Conservation (phyloP, 176 grass and related monocot species). For the Eremochloa ophiuroides region DNA sequence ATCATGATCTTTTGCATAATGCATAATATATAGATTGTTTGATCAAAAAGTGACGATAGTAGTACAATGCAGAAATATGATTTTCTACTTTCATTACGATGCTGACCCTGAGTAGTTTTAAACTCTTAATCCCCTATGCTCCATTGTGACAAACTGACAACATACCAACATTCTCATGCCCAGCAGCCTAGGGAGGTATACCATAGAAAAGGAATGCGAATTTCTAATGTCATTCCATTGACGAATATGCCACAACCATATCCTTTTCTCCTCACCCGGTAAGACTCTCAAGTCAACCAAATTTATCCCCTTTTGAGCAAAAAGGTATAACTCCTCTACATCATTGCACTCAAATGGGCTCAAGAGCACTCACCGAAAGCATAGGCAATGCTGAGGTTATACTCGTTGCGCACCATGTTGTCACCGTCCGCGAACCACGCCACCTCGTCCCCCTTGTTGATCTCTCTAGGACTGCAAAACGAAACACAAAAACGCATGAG, state of each 20-base stretch:
- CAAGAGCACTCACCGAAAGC: slow-evolving; percentile 74
- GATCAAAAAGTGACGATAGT: slow-evolving; percentile 1
- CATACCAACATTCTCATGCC: not conserved
- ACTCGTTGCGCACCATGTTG: slow-evolving; percentile 87
- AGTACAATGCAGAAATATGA: not conserved
- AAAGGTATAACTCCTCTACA: not conserved
- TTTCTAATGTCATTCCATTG: not conserved
- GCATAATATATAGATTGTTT: not conserved
- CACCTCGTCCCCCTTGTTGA: slow-evolving; percentile 95
- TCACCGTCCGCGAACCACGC: slow-evolving; percentile 94
- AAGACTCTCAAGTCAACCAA: not conserved
- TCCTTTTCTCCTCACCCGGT: not conserved
- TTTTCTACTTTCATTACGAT: not conserved
- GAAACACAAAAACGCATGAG: slow-evolving; percentile 2
- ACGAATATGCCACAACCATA: not conserved
- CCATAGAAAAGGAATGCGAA: not conserved
- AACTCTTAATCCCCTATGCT: not conserved
- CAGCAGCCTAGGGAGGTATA: not conserved
- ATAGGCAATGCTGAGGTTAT: slow-evolving; percentile 74
- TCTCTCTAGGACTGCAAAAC: slow-evolving; percentile 70
- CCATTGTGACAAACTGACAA: not conserved
- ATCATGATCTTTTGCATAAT: not conserved
- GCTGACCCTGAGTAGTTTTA: not conserved
- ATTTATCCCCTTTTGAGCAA: not conserved
- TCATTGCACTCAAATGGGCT: not conserved